phyloP scores from a whole-genome alignment of 169 alveolate genomes.

The Plasmodium ovale region DNA sequence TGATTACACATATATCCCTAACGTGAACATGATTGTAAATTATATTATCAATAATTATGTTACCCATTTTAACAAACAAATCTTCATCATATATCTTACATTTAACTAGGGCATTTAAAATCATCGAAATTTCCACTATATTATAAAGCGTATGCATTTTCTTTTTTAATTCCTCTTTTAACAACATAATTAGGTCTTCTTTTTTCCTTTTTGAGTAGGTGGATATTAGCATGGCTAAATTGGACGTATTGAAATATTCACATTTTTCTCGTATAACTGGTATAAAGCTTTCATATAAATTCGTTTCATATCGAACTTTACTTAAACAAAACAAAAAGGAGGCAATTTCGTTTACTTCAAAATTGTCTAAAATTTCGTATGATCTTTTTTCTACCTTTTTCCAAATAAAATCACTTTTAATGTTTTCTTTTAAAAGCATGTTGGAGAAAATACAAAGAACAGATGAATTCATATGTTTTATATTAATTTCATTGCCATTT shows the following conservation, averaged over 20 bases:
- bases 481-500: constrained; percentile 34
- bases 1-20: constrained; percentile 66
- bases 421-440: constrained; percentile 69
- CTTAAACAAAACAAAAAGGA: constrained; percentile 76
- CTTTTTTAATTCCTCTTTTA: constrained; percentile 72
- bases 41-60: constrained; percentile 53
- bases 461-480: constrained; percentile 71
- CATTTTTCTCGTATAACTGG: constrained; percentile 61
- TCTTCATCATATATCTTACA: constrained; percentile 64
- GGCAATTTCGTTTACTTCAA: constrained; percentile 64
- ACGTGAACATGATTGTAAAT: constrained; percentile 47
- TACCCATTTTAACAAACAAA: constrained; percentile 43
- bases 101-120: constrained; percentile 67
- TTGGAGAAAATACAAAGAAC: constrained; percentile 74
- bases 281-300: constrained; percentile 70
- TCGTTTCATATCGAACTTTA: constrained; percentile 66
- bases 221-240: constrained; percentile 75
- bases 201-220: constrained; percentile 60
- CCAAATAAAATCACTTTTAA: constrained; percentile 62
- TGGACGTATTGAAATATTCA: constrained; percentile 70
- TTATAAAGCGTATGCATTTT: constrained; percentile 59
- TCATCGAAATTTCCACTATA: constrained; percentile 73
- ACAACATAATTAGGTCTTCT: constrained; percentile 42
- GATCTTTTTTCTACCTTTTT: constrained; percentile 63
- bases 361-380: constrained; percentile 61